Conservation (phyloP, 805 yeast species). For the Starmerella potacharoeniae region DNA sequence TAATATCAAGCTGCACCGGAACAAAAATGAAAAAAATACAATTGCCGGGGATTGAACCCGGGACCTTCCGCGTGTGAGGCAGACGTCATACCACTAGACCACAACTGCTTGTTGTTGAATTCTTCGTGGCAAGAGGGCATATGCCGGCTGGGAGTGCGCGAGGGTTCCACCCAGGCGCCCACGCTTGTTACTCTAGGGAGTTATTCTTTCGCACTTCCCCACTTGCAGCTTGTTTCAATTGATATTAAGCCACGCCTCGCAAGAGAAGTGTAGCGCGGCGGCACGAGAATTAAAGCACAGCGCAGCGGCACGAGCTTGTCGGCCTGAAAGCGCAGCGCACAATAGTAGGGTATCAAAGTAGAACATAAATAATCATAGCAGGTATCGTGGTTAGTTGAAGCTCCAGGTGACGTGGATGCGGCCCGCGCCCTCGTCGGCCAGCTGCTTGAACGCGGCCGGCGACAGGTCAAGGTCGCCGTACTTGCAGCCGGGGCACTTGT, state of each 20-base stretch:
- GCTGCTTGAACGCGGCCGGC: slow-evolving; percentile 44
- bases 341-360: not conserved
- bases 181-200: too few relatives aligned
- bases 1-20: not conserved
- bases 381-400: slow-evolving; percentile 5
- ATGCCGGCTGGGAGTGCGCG: too few relatives aligned
- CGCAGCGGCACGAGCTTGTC: too few relatives aligned
- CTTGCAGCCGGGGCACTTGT: slow-evolving; percentile 46
- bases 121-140: not conserved
- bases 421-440: slow-evolving; percentile 44
- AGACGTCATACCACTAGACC: slow-evolving; percentile 23
- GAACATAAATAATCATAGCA: not conserved
- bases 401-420: slow-evolving; percentile 45
- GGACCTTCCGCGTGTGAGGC: slow-evolving; percentile 24
- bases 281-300: too few relatives aligned
- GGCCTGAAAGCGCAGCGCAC: not conserved
- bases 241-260: too few relatives aligned
- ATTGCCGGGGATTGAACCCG: slow-evolving; percentile 23
- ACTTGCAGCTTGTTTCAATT: too few relatives aligned
- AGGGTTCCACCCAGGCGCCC: too few relatives aligned
- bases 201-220: too few relatives aligned
- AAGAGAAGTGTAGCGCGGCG: too few relatives aligned
- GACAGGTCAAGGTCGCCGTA: slow-evolving; percentile 45
- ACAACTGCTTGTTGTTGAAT: slow-evolving; percentile 14
- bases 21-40: slow-evolving; percentile 14